phyloP scores from a whole-genome alignment of 1,284 basidiomycete species.

The Phlebopus sp. region DNA sequence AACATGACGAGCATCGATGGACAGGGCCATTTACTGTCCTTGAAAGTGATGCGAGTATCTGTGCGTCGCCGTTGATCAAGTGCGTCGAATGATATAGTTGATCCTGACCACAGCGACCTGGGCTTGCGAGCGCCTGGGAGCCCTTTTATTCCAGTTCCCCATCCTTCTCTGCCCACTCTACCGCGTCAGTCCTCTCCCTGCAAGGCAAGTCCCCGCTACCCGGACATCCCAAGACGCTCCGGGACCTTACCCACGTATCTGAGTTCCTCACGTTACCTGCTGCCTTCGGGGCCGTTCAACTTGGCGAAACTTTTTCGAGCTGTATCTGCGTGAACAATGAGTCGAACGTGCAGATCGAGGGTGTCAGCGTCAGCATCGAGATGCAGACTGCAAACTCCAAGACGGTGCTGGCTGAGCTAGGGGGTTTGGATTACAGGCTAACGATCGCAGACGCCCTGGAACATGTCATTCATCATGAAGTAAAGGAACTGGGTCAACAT shows the following conservation, averaged over 20 bases:
- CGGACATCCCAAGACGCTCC: slow-evolving; percentile 74
- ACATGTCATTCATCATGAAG: slow-evolving; percentile 68
- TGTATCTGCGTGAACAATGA: slow-evolving; percentile 80
- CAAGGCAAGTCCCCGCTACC: slow-evolving; percentile 66
- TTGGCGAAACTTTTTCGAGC: slow-evolving; percentile 79
- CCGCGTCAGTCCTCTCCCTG: slow-evolving; percentile 71
- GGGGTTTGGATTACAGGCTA: slow-evolving; percentile 48
- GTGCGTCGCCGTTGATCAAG: slow-evolving; percentile 44
- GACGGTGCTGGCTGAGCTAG: slow-evolving; percentile 58
- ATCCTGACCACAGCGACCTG: slow-evolving; percentile 54
- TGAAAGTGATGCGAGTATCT: slow-evolving; percentile 81
- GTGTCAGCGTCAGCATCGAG: slow-evolving; percentile 61
- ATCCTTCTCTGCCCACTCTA: slow-evolving; percentile 73
- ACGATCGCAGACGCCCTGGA: slow-evolving; percentile 59
- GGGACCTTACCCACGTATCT: slow-evolving; percentile 69
- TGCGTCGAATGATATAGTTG: slow-evolving; percentile 5
- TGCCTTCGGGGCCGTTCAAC: slow-evolving; percentile 75
- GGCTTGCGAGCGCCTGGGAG: slow-evolving; percentile 70
- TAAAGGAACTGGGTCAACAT: slow-evolving; percentile 82
- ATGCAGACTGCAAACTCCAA: slow-evolving; percentile 77
- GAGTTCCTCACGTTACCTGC: slow-evolving; percentile 73
- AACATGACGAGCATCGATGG: slow-evolving; percentile 38
- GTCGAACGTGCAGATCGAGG: slow-evolving; percentile 54
- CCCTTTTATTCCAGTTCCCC: slow-evolving; percentile 82
- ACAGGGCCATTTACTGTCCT: slow-evolving; percentile 60